Conservation (phyloP, 164 flowering plant genomes). For the Chimonanthus praecox region DNA sequence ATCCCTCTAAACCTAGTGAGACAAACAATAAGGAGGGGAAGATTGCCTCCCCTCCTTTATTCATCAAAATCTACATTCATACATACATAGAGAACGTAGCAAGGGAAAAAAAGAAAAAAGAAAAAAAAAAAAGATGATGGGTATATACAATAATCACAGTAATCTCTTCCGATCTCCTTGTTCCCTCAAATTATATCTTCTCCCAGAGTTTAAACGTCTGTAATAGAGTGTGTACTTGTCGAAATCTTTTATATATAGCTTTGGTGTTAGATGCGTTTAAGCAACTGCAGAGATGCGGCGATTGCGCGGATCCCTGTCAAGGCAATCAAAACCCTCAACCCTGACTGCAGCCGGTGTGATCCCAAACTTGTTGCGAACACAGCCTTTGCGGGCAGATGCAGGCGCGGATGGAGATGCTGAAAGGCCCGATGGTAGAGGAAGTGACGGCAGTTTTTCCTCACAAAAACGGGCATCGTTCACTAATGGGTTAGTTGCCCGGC, state of each 20-base stretch:
- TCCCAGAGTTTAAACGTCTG: not conserved
- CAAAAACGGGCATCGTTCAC: slow-evolving; percentile 60
- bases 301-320: slow-evolving; percentile 61
- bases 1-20: no score
- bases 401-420: slow-evolving; percentile 31
- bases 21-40: not conserved
- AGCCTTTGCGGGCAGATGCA: slow-evolving; percentile 48
- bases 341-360: slow-evolving; percentile 71
- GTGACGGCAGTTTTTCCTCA: slow-evolving; percentile 26
- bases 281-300: slow-evolving; percentile 74
- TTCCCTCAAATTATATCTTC: not conserved
- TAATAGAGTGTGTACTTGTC: not conserved
- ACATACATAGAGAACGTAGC: not conserved
- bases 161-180: not conserved
- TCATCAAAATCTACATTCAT: slow-evolving; percentile 1
- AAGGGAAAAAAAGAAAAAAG: not conserved
- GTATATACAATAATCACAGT: slow-evolving; percentile 6
- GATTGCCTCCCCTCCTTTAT: slow-evolving; percentile 4
- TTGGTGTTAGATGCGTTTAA: slow-evolving; percentile 17
- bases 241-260: not conserved
- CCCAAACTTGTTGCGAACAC: slow-evolving; percentile 53
- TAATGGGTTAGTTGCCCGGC: slow-evolving; percentile 63
- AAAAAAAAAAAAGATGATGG: not conserved
- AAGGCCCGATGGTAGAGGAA: slow-evolving; percentile 23
- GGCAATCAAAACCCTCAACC: slow-evolving; percentile 78